These are phyloP conservation scores for Macrophomina tecta DNA, from an alignment of 2,329 filamentous ascomycete genomes.

Conservation along the genomic window DNA sequence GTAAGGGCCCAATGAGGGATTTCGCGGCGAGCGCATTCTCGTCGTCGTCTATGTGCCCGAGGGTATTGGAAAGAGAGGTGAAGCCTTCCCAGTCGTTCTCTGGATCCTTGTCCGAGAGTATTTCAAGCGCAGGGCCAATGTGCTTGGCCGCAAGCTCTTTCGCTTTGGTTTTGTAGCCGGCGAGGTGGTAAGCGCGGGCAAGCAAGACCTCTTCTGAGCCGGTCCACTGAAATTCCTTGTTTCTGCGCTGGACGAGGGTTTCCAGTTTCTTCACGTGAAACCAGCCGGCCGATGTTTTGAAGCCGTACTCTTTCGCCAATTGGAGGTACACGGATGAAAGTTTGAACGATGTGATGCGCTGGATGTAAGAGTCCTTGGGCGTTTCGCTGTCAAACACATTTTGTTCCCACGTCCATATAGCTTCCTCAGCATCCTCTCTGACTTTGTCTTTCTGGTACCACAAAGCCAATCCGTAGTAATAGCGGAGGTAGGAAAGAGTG, in stretches of 20 bases:
- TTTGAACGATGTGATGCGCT: conserved; percentile 15
- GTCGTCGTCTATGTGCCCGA: conserved; percentile 15
- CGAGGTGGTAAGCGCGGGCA: conserved; percentile 6
- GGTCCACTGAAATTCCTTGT: conserved; percentile 3
- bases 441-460: conserved; percentile 4
- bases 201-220: conserved; percentile 2
- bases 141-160: neutral
- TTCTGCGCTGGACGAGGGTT: neutral
- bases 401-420: neutral
- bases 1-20: conserved; percentile 2
- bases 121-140: conserved; percentile 2
- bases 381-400: neutral
- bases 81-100: conserved; percentile 9
- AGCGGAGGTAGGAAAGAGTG: neutral
- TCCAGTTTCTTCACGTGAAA: neutral
- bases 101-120: neutral
- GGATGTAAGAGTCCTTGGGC: neutral
- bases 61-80: conserved; percentile 11
- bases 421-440: neutral
- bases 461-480: conserved; percentile 2
- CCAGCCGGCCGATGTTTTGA: neutral
- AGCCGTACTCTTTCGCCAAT: neutral
- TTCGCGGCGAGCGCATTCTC: conserved; percentile 4
- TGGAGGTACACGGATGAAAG: neutral
- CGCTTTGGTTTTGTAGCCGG: neutral